Percentiles rank a stretch among this genome's conserved stretches.
Conservation (phyloP, 2,329 filamentous ascomycete genomes). For the Alternaria sp. region DNA sequence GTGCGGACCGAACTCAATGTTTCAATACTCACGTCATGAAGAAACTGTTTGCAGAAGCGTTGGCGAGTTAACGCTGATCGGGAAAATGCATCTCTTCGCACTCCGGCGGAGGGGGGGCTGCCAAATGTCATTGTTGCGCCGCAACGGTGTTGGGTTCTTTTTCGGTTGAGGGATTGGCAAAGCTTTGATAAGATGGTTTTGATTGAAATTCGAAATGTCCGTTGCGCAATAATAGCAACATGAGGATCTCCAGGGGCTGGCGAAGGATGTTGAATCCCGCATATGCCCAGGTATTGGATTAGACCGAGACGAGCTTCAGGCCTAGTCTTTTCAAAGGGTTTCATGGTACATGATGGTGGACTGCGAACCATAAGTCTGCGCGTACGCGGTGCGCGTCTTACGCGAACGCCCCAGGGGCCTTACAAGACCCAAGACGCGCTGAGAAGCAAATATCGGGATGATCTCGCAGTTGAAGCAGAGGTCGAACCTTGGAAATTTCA, state of each 20-base stretch:
- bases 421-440: conserved; percentile 13
- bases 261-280: conserved; percentile 6
- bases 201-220: background rate
- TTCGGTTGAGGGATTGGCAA: background rate
- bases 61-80: conserved; percentile 9
- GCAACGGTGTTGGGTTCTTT: background rate
- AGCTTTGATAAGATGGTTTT: conserved; percentile 1
- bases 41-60: conserved; percentile 18
- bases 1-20: conserved; percentile 14
- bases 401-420: conserved; percentile 18
- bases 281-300: background rate
- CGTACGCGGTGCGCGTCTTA: conserved; percentile 19
- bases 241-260: conserved; percentile 7
- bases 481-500: conserved; percentile 29
- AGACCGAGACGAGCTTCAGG: conserved; percentile 5
- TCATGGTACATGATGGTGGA: conserved; percentile 14
- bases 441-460: conserved; percentile 23
- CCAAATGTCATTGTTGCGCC: background rate
- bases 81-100: conserved; percentile 4
- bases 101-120: background rate
- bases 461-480: conserved; percentile 31
- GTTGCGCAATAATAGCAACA: conserved; percentile 9
- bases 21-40: conserved; percentile 22
- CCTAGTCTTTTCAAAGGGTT: conserved; percentile 7
- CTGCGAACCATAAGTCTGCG: conserved; percentile 13